Base-by-base conservation (phyloP, 495 filamentous ascomycete genomes). In the Aspergillus ellipticus region DNA sequence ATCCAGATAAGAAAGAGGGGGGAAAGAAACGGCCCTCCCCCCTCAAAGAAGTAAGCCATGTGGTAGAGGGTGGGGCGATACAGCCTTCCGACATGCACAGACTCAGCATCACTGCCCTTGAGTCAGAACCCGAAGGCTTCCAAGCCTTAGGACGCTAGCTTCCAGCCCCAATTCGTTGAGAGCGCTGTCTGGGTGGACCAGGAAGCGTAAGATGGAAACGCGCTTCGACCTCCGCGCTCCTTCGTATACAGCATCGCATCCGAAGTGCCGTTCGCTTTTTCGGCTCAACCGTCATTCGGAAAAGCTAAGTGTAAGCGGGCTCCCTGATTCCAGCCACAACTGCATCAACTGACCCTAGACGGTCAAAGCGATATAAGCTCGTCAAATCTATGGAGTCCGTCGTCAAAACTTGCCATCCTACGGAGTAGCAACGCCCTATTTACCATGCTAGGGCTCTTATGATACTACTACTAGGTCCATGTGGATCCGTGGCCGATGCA, bases 61-160 rank as follows among this genome's bases (percentile, higher is more conserved):
- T 48, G 45, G 45, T 29, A 48, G 22, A 48, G 7, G 22, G 45
- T 48, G 45, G 45, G 45, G 45, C 45, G n/a, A 48, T 48, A 16
- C 11, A 8, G 24, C 45, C 22, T 8, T 48, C 22, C 15, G 11
- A 15, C 26, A 48, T 48, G 45, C 45, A 28, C 35, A 39, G 35
- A 39, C 35, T 39, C 35, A 15, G n/a, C 28, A 48, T 48, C 45
- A 48, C 26, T 13, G 15, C 45, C 24, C 9, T 15, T 22, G 45
- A 48, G 45, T 48, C 45, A 48, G 22, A 48, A 48, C 22, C 24
- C 16, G 45, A 28, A 13, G 22, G 22, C 16, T 29, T 48, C 45
- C 45, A 48, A 48, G 45, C 45, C 45, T 48, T 29, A 29, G 28
- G 17, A n/a, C 13, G 28, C 15, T 48, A 48, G 4, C 10, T 29